Conservation (phyloP, 768 basidiomycete genomes). For the Trametes coccinea region DNA sequence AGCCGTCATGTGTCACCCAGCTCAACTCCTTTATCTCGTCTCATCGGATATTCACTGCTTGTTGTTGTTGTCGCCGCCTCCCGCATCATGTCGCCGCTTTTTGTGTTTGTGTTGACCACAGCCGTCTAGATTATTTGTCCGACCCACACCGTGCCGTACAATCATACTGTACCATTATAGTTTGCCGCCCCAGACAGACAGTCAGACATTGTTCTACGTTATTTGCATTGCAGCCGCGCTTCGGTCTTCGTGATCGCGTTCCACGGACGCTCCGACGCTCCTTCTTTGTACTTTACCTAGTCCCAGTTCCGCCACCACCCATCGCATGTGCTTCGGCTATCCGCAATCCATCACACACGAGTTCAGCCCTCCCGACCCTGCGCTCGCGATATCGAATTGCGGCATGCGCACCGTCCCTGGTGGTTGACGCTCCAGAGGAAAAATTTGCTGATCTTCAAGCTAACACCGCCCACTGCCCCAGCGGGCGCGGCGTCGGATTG, state of each 20-base stretch:
- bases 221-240: neutral
- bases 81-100: neutral
- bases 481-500: neutral
- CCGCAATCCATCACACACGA: neutral
- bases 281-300: constrained; percentile 4
- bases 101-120: neutral
- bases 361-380: neutral
- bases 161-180: constrained; percentile 5
- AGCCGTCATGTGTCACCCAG: neutral
- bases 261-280: neutral
- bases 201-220: neutral
- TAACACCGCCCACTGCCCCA: too few relatives aligned
- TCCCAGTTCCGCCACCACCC: neutral
- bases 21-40: constrained; percentile 2
- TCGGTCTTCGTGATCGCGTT: neutral
- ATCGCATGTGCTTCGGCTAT: neutral
- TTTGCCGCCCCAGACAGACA: neutral
- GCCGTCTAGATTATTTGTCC: neutral
- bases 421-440: neutral
- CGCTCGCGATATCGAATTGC: neutral
- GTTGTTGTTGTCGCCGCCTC: neutral
- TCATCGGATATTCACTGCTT: neutral
- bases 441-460: too few relatives aligned
- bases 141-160: neutral
- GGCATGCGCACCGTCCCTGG: neutral